Evolutionary conservation across 1,284 basidiomycete genomes (phyloP).

Genomic region (Tilletia indica): DNA sequence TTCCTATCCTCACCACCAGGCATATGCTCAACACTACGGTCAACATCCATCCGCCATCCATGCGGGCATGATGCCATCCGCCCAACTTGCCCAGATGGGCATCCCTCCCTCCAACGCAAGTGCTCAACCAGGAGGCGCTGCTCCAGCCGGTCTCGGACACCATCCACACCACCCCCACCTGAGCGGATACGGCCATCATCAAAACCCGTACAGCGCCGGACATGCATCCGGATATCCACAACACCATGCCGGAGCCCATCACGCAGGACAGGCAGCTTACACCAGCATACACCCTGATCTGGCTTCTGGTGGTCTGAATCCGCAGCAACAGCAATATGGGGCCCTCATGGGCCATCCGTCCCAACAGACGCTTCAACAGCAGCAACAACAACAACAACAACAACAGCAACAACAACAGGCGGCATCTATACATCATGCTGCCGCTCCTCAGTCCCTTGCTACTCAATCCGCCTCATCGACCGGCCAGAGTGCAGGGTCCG

Average conservation of each 20-base stretch:
- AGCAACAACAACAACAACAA: not conserved
- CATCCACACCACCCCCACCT: conserved; percentile 12
- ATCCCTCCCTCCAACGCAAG: conserved; percentile 8
- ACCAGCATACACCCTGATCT: not conserved
- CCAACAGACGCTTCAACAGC: not conserved
- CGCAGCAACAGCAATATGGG: conserved; percentile 1
- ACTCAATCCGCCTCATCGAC: not conserved
- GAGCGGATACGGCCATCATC: conserved; percentile 12
- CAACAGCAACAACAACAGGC: not conserved
- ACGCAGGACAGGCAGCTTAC: not conserved
- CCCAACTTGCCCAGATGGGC: conserved; percentile 9
- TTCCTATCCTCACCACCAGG: conserved; percentile 8
- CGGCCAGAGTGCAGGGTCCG: not conserved
- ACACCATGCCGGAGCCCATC: not conserved
- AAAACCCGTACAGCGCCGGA: not conserved
- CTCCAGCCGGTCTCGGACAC: not conserved
- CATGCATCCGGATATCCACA: conserved; percentile 11
- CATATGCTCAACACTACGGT: conserved; percentile 11
- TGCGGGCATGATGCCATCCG: conserved; percentile 15
- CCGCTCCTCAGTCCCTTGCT: not conserved
- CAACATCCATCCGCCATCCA: conserved; percentile 15
- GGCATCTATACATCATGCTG: not conserved
- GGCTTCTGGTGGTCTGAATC: conserved; percentile 8
- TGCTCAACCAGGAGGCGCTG: not conserved
- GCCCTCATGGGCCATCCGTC: conserved; percentile 4